phyloP scores from a whole-genome alignment of 164 flowering plant genomes.

The Liriodendron chinense region DNA sequence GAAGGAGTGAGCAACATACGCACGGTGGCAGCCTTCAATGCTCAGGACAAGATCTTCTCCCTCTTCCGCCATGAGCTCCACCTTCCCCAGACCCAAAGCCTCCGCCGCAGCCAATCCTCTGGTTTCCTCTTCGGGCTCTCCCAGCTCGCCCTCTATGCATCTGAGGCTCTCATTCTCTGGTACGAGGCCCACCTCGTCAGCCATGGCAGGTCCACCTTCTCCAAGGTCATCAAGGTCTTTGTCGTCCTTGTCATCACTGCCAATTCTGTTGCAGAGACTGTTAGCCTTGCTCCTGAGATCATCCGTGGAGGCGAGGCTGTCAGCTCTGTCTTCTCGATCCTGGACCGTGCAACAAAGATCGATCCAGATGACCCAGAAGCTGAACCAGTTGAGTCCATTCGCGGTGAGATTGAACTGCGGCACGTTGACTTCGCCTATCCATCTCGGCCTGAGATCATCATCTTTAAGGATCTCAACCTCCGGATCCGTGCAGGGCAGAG shows the following conservation, averaged over 20 bases:
- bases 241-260: conserved; percentile 92
- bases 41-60: conserved; percentile 78
- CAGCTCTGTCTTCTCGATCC: no score
- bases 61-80: conserved; percentile 74
- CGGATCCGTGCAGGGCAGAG: no score
- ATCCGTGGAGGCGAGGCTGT: no score
- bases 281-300: no score
- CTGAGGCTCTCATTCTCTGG: conserved; percentile 97
- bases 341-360: no score
- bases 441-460: no score
- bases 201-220: conserved; percentile 81
- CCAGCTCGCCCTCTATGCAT: conserved; percentile 86
- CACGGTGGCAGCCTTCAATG: conserved; percentile 96
- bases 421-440: no score
- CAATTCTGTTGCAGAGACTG: conserved; percentile 94
- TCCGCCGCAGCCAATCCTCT: conserved; percentile 70
- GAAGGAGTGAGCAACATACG: conserved; percentile 98
- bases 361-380: no score
- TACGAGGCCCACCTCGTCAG: conserved; percentile 87
- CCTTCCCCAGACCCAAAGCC: conserved; percentile 61
- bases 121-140: conserved; percentile 90
- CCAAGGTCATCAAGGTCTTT: conserved; percentile 90
- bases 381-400: no score
- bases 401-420: no score
- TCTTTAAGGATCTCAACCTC: no score